Evolutionary conservation across 2,329 filamentous ascomycete genomes (phyloP).

Genomic region (Atkinsonella texensis): DNA sequence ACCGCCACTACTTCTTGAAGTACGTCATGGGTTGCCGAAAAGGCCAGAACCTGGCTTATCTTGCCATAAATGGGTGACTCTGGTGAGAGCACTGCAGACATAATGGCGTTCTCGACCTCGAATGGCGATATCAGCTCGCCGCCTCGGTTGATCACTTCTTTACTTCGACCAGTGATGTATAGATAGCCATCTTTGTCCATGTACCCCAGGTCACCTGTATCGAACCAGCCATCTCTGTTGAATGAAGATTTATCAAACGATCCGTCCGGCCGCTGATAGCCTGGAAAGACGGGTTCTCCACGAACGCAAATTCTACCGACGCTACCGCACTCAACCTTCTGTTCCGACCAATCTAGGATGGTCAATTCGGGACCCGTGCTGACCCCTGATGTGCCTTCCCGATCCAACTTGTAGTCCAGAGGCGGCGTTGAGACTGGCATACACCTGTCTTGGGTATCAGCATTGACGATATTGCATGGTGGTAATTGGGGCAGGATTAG

Average conservation of each 20-base stretch:
- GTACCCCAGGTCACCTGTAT: conserved; percentile 42
- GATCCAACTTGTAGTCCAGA: conserved; percentile 37
- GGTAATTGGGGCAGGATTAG: too few species aligned
- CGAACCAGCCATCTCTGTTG: conserved; percentile 37
- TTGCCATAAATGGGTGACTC: conserved; percentile 32
- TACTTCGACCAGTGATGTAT: conserved; percentile 42
- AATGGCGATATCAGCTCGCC: conserved; percentile 48
- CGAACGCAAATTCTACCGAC: conserved; percentile 39
- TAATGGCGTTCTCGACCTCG: conserved; percentile 45
- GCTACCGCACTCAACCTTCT: conserved; percentile 16
- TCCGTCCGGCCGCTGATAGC: conserved; percentile 33
- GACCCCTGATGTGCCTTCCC: conserved; percentile 40
- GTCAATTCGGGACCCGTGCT: conserved; percentile 38
- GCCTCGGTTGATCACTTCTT: conserved; percentile 45
- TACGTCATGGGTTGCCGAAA: conserved; percentile 39
- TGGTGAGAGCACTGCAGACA: conserved; percentile 29
- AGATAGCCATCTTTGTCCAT: conserved; percentile 38
- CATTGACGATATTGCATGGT: not conserved
- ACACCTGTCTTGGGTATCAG: conserved; percentile 20
- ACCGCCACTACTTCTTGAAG: conserved; percentile 45
- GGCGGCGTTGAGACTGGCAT: conserved; percentile 47
- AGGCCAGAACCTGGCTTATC: conserved; percentile 37
- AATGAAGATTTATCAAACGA: conserved; percentile 33
- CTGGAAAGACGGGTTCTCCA: conserved; percentile 37
- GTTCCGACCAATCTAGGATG: conserved; percentile 32